Evolutionary conservation across 176 grass and related monocot genomes (phyloP).

Genomic region (Oryza coarctata): DNA sequence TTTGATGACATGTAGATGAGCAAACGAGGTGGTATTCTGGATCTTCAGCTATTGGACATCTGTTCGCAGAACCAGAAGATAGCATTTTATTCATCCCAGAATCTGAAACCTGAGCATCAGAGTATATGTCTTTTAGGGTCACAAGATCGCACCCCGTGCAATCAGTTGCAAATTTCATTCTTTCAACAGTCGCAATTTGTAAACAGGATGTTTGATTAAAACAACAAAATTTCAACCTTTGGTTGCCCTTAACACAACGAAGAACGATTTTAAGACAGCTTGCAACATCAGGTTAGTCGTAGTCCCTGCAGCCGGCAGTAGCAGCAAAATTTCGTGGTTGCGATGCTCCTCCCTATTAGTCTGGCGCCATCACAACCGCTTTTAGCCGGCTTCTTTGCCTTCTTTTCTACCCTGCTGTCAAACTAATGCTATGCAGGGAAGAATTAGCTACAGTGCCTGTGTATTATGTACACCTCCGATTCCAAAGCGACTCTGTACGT

Average conservation of each 20-base stretch:
- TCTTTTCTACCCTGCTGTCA: constrained; percentile 4
- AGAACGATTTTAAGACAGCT: not conserved
- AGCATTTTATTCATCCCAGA: not conserved
- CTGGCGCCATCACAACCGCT: not conserved
- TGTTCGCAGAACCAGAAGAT: not conserved
- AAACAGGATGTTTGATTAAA: not conserved
- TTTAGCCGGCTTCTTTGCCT: not conserved
- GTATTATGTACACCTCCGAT: not conserved
- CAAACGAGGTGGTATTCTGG: not conserved
- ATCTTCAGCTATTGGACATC: not conserved
- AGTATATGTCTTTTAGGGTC: not conserved
- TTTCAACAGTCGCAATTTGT: not conserved
- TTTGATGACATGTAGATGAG: not conserved
- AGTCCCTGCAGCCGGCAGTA: not conserved
- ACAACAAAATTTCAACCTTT: not conserved
- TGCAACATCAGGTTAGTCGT: not conserved
- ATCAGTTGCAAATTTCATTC: constrained; percentile 3
- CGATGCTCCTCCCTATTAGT: not conserved
- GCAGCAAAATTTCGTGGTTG: not conserved
- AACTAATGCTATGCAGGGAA: constrained; percentile 40
- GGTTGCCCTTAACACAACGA: constrained; percentile 13
- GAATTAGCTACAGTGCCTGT: not conserved
- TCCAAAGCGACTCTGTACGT: not conserved
- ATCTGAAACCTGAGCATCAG: not conserved
- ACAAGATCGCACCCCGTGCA: not conserved